These are phyloP conservation scores for Pythium rishiriense DNA, from an alignment of 352 stramenopile species.

Conservation along the genomic window DNA sequence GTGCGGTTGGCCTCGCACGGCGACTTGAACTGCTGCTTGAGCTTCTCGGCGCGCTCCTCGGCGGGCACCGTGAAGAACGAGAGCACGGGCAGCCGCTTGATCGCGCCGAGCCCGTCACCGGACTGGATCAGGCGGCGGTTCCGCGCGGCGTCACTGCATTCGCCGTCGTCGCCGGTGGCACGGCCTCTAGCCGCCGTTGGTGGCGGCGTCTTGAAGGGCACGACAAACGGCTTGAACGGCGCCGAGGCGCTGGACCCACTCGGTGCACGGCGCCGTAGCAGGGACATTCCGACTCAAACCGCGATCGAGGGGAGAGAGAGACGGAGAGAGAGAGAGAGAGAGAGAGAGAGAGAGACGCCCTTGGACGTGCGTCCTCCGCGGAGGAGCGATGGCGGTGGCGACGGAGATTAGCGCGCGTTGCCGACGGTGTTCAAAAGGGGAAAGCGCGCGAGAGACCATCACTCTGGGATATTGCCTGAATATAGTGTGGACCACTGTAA, in stretches of 20 bases:
- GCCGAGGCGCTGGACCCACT: slow-evolving; percentile 10
- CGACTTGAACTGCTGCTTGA: slow-evolving; percentile 79
- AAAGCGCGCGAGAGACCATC: slow-evolving; percentile 30
- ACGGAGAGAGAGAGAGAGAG: background rate
- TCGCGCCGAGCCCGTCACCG: slow-evolving; percentile 37
- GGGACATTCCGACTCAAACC: slow-evolving; percentile 29
- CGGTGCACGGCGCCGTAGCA: slow-evolving; percentile 44
- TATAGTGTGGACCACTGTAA: slow-evolving; percentile 22
- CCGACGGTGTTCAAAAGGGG: slow-evolving; percentile 17
- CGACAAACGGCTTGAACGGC: slow-evolving; percentile 81
- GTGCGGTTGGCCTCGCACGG: slow-evolving; percentile 64
- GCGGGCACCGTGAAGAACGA: slow-evolving; percentile 76
- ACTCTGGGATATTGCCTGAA: slow-evolving; percentile 12
- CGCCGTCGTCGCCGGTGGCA: slow-evolving; percentile 33
- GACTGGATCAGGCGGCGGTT: slow-evolving; percentile 58
- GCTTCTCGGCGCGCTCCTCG: slow-evolving; percentile 49
- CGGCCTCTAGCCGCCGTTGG: background rate
- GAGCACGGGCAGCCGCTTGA: slow-evolving; percentile 82
- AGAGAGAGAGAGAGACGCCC: background rate
- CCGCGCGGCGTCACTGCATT: slow-evolving; percentile 31
- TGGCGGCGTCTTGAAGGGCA: slow-evolving; percentile 46
- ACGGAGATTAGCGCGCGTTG: background rate
- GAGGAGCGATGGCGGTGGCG: background rate
- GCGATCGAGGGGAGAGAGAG: background rate
- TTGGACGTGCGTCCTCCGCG: background rate